Percentiles rank a stretch among this genome's conserved stretches.
Evolutionary conservation across 2,329 filamentous ascomycete genomes (phyloP).

Genomic region (Aspergillus ochraceoroseus): DNA sequence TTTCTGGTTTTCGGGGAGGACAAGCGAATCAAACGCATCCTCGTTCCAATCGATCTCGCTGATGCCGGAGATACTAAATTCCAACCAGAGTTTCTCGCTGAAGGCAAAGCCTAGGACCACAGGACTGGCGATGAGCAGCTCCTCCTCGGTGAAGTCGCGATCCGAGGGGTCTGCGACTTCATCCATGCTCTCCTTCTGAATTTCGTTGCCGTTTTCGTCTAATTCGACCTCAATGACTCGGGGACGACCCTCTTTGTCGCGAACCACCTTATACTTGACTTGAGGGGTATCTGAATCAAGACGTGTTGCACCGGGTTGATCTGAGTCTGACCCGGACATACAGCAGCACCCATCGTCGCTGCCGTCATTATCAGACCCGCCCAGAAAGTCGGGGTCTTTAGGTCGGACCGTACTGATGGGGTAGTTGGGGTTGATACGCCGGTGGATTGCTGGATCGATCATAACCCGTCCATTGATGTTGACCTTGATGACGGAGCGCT

Average conservation of each 20-base stretch:
- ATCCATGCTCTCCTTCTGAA: conserved; percentile 56
- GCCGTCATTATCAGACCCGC: conserved; percentile 42
- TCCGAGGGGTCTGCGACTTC: conserved; percentile 33
- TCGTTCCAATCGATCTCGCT: conserved; percentile 81
- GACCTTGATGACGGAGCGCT: conserved; percentile 68
- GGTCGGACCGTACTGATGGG: conserved; percentile 68
- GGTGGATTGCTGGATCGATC: conserved; percentile 77
- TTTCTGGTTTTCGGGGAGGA: conserved; percentile 62
- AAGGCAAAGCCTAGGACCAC: conserved; percentile 85
- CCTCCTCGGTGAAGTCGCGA: conserved; percentile 69
- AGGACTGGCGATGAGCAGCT: conserved; percentile 76
- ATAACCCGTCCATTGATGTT: conserved; percentile 84
- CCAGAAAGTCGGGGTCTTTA: conserved; percentile 61
- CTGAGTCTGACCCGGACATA: conserved; percentile 34
- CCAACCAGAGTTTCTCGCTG: conserved; percentile 82
- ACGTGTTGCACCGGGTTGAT: conserved; percentile 37
- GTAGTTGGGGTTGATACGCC: conserved; percentile 82
- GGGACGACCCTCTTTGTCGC: conserved; percentile 50
- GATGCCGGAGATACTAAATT: conserved; percentile 75
- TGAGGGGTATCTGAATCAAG: conserved; percentile 33
- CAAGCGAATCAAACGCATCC: conserved; percentile 73
- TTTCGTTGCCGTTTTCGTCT: conserved; percentile 53
- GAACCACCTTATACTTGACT: conserved; percentile 51
- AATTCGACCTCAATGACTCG: conserved; percentile 53
- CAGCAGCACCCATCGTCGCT: conserved; percentile 44